Evolutionary conservation across 176 grass and related monocot genomes (phyloP).

Genomic region (Eleusine indica): DNA sequence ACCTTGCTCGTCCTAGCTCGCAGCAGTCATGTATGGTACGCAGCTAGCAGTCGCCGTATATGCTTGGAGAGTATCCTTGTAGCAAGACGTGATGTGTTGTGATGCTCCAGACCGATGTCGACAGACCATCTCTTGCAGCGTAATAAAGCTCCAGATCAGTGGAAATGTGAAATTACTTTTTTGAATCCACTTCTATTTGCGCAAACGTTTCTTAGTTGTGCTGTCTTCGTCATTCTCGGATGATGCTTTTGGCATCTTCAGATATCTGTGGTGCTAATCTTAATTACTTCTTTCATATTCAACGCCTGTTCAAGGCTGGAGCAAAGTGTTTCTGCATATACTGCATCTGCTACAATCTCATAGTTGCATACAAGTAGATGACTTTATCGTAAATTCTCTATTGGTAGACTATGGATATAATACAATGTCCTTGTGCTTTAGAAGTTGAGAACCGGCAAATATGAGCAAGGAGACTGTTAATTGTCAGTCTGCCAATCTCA

Average conservation of each 20-base stretch:
- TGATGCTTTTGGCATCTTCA: too few relatives aligned
- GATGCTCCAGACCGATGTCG: neutral
- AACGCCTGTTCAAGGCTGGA: neutral
- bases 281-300: neutral
- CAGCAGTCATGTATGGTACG: neutral
- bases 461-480: neutral
- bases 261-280: too few relatives aligned
- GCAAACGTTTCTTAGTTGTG: too few relatives aligned
- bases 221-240: too few relatives aligned
- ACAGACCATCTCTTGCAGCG: neutral
- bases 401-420: too few relatives aligned
- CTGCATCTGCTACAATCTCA: neutral
- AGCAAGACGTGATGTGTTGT: neutral
- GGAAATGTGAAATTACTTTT: too few relatives aligned
- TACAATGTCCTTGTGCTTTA: too few relatives aligned
- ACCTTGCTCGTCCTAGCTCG: neutral
- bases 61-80: neutral
- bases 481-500: neutral
- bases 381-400: too few relatives aligned
- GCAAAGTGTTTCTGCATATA: neutral
- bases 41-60: neutral
- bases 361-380: neutral
- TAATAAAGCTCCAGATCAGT: slow-evolving; percentile 16
- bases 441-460: neutral
- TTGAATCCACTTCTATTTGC: too few relatives aligned